These are phyloP conservation scores for Pseudogymnoascus sp. DNA, from an alignment of 2,329 filamentous ascomycete genomes.

Conservation along the genomic window DNA sequence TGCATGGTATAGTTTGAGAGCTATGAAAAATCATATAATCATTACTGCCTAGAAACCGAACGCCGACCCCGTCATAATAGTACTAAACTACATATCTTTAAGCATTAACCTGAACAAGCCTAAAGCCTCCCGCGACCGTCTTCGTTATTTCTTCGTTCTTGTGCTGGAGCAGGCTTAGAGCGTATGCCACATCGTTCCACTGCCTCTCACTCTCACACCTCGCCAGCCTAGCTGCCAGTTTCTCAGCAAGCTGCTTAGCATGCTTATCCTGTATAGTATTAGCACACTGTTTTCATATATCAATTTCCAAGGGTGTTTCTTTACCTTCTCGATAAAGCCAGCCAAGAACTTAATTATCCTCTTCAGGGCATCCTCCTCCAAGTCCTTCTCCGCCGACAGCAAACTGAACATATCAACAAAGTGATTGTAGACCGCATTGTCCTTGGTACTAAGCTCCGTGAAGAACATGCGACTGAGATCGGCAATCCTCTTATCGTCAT, in stretches of 20 bases:
- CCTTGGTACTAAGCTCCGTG: conserved; percentile 91
- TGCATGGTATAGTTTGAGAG: background rate
- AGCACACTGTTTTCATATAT: conserved; percentile 10
- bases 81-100: conserved; percentile 28
- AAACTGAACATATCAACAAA: conserved; percentile 99
- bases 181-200: conserved; percentile 96
- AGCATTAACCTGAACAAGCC: conserved; percentile 56
- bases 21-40: background rate
- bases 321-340: conserved; percentile 94
- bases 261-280: conserved; percentile 71
- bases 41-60: background rate
- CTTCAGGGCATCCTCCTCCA: conserved; percentile 80
- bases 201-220: conserved; percentile 89
- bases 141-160: conserved; percentile 87
- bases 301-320: background rate
- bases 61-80: background rate
- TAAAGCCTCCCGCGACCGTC: conserved; percentile 67
- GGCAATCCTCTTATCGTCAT: conserved; percentile 87
- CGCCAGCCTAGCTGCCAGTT: conserved; percentile 76
- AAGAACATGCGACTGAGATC: conserved; percentile 98
- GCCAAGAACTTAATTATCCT: conserved; percentile 87
- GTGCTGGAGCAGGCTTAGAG: conserved; percentile 79
- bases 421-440: conserved; percentile 98
- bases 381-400: conserved; percentile 68
- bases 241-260: conserved; percentile 85